phyloP scores from a whole-genome alignment of 192 early-diverging fungal genomes.

The Phycomyces nitens region DNA sequence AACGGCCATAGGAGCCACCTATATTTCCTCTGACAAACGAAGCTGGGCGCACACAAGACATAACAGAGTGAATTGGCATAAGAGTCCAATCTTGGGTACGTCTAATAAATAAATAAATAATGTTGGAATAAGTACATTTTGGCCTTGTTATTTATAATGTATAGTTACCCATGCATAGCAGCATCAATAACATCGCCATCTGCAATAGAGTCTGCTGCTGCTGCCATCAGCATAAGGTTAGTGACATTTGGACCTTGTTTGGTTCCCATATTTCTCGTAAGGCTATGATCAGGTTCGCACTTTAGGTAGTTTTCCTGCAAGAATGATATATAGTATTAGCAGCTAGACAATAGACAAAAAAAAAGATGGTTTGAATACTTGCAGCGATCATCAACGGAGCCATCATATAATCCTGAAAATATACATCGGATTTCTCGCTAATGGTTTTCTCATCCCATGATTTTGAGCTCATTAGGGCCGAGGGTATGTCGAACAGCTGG shows the following conservation, averaged over 20 bases:
- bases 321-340: neutral
- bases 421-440: constrained; percentile 79
- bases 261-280: too few species aligned
- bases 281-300: constrained; percentile 8
- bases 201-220: constrained; percentile 81
- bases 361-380: constrained; percentile 7
- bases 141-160: neutral
- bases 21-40: constrained; percentile 74
- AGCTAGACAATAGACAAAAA: neutral
- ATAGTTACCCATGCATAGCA: constrained; percentile 53
- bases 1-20: constrained; percentile 7
- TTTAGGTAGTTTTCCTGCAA: constrained; percentile 38
- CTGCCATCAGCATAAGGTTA: constrained; percentile 56
- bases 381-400: constrained; percentile 90
- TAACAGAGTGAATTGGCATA: constrained; percentile 81
- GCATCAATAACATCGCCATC: constrained; percentile 72
- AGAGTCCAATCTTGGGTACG: constrained; percentile 84
- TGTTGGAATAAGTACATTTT: neutral
- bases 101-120: constrained; percentile 37
- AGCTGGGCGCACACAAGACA: constrained; percentile 82
- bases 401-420: constrained; percentile 86
- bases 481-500: constrained; percentile 78
- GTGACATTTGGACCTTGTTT: too few species aligned
- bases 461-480: constrained; percentile 52
- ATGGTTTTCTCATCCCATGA: constrained; percentile 47